Base-by-base conservation (phyloP, 345 rosid species). In the Pseudoturritis turrita region DNA sequence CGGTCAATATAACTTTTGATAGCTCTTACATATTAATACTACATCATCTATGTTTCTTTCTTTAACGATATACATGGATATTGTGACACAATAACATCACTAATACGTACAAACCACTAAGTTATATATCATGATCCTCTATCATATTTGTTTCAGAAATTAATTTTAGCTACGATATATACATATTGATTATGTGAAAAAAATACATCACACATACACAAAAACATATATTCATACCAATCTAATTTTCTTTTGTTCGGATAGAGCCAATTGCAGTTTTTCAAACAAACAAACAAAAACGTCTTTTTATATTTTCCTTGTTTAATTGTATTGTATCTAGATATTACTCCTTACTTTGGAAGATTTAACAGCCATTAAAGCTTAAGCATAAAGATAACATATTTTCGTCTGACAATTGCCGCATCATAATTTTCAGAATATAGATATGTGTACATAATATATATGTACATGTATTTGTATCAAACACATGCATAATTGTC, bases 401-500 rank as follows among this genome's bases (percentile, higher is more conserved):
- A 23, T 51, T 13, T 11, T 23, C 9, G 2, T 13, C 17, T 1
- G n/a, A n/a, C n/a, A n/a, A n/a, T n/a, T n/a, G n/a, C n/a, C n/a
- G n/a, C n/a, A n/a, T n/a, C n/a, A n/a, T n/a, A n/a, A n/a, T n/a
- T n/a, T n/a, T n/a, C n/a, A n/a, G n/a, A n/a, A n/a, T n/a, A n/a
- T n/a, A n/a, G n/a, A n/a, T n/a, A n/a, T n/a, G n/a, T n/a, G n/a
- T n/a, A n/a, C n/a, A n/a, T n/a, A n/a, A n/a, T 28, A 6, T 28
- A 28, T 39, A 13, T 40, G 0, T 8, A 61, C 4, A 40, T 3
- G 21, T 57, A 31, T 33, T 11, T 53, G 47, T 55, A 15, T 53
- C 72, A 43, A 44, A 56, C 47, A 45, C 64, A 65, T 67, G 66
- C 14, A 59, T 67, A 58, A 47, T 57, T 57, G 12, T 36, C 2